Base-by-base conservation (phyloP, 108 stramenopile genomes). In the Schizochytrium sp. region DNA sequence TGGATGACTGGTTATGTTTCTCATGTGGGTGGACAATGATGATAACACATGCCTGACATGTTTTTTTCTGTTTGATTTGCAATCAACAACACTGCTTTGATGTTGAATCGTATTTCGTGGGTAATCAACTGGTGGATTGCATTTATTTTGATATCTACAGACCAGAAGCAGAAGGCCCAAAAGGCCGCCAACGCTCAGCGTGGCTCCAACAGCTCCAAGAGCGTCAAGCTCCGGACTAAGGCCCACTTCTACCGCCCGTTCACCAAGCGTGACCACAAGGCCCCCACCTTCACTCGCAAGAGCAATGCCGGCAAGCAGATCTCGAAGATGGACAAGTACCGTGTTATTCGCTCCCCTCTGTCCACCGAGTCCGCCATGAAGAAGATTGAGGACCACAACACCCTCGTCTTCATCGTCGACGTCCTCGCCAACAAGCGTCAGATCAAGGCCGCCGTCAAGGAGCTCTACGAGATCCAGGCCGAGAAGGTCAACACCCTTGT, bases 331-430 rank as follows among this genome's bases (percentile, higher is more conserved):
- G 64, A 92, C 92, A 92, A 93, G 95, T 94, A 95, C 94, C 92
- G 95, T 91, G 93, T 99, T 88, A 98, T 99, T 94, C 98, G 98
- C 94, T 98, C 95, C 94, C 99, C 99, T 41, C 93, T 99, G 64
- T 98, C 99, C 57, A 98, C 99, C 49, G 98, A 95, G 93, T 97
- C 97, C 47, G 98, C 98, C 61, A 99, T 99, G 98, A 98, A 99
- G 93, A 96, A 99, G 89, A 99, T 99, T 89, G 99, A 99, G 94
- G 98, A 99, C 92, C 95, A 96, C 95, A 99, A 99, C 95, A 99
- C 99, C 90, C 96, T 99, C 87, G 99, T 99, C 87, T 99, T 99
- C 95, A 98, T 99, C 92, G 98, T 98, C 46, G 98, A 99, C 90
- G 95, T 99, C 87, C 96, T 95, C 91, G 95, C 98, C 89, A 99